phyloP scores from a whole-genome alignment of 1,284 basidiomycete genomes.

The Xerocomus nothofagi region DNA sequence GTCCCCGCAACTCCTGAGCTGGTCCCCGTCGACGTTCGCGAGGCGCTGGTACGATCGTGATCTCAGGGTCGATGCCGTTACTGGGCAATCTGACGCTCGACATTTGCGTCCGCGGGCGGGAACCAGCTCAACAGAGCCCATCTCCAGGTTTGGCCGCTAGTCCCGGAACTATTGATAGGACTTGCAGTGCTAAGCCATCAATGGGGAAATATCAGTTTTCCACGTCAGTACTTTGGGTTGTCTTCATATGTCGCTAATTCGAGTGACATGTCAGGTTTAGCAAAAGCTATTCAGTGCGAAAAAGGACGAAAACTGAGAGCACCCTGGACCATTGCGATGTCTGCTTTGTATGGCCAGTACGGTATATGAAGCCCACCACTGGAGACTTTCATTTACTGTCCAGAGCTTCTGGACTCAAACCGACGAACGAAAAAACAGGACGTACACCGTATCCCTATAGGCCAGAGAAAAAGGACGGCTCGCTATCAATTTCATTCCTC shows the following conservation, averaged over 20 bases:
- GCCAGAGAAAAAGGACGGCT: conserved; percentile 69
- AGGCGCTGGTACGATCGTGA: neutral
- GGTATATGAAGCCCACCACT: neutral
- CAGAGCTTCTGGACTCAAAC: neutral
- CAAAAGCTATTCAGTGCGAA: neutral
- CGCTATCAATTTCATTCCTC: conserved; percentile 52
- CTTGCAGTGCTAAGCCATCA: neutral
- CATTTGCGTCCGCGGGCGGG: neutral
- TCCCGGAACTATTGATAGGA: neutral
- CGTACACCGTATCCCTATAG: conserved; percentile 40
- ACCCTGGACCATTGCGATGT: neutral
- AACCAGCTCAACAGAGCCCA: neutral
- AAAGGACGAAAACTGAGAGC: neutral
- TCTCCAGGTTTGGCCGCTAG: neutral
- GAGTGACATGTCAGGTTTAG: neutral
- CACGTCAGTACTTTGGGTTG: neutral
- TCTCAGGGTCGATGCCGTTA: conserved; percentile 1
- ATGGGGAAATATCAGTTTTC: neutral
- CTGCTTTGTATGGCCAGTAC: neutral
- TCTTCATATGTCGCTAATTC: neutral
- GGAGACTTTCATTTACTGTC: neutral
- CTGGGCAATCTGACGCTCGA: neutral
- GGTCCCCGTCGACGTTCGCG: neutral
- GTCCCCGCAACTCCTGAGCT: neutral
- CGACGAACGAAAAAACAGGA: neutral